Evolutionary conservation across 352 stramenopile species (phyloP), one percentile per base, ranked within the genome.

Genomic region (Phytopythium helicoides): DNA sequence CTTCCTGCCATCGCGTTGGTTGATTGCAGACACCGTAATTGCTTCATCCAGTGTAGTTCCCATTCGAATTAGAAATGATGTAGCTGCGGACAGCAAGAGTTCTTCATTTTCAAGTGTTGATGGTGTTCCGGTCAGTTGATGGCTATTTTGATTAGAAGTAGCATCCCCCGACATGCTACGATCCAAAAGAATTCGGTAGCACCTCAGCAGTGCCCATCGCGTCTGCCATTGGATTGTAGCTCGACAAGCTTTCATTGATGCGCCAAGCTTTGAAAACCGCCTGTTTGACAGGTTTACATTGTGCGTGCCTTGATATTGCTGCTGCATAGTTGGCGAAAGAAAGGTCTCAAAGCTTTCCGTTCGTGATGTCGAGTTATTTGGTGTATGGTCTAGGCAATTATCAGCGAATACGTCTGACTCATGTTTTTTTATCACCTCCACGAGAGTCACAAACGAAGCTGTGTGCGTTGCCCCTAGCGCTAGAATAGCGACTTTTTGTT

Each of bases 191-290:
- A 87, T 46, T 0, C 79, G 68, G 39, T 85, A 83, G 41, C 65
- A 84, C 21, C 81, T 60, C 9, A 64, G 68, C 0, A 93, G 25
- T 1, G 80, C 74, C 77, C 80, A 91, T 38, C 80, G 82, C 0
- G 88, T 50, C 14, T 69, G 64, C 0, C 73, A 33, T 26, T 81
- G 74, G 1, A 35, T 62, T 51, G 23, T 68, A 56, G 52, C 16
- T 42, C 22, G 45, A 56, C 14, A 15, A 25, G 10, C 11, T 65
- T 60, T 28, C n/a, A n/a, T n/a, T n/a, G n/a, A n/a, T n/a, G n/a
- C n/a, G n/a, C n/a, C n/a, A 5, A 16, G 22, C 8, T 56, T 57
- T 21, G 52, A 55, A 34, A 62, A 28, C 26, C 45, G 33, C 11
- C 45, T 16, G 3, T 26, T n/a, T 12, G 45, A 52, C 7, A 5